Conservation (phyloP, 177 flowering plant genomes). For the Tripterygium wilfordii region DNA sequence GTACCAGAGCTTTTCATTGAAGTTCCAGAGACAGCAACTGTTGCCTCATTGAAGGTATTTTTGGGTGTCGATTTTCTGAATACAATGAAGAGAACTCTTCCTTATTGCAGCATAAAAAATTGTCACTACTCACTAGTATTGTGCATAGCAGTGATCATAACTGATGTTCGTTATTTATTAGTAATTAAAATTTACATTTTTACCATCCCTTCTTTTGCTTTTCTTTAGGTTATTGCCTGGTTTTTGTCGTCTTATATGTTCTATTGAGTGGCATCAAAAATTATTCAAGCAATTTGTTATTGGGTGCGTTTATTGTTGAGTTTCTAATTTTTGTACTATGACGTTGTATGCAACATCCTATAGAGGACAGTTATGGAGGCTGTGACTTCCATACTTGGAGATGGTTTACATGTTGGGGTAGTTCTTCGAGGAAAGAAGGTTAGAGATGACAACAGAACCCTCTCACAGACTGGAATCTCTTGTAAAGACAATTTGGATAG, state of each 20-base stretch:
- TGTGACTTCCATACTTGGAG: slow-evolving; percentile 63
- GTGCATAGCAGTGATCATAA: no score
- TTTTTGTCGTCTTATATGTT: no score
- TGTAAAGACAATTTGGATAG: slow-evolving; percentile 40
- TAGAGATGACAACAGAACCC: slow-evolving; percentile 72
- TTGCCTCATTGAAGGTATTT: slow-evolving; percentile 80
- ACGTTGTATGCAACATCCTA: background rate
- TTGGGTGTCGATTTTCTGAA: background rate
- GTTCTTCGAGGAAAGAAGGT: slow-evolving; percentile 69
- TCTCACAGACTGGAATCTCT: slow-evolving; percentile 67
- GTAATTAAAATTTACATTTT: no score
- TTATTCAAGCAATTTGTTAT: background rate
- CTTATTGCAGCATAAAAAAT: background rate
- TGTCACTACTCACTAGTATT: background rate
- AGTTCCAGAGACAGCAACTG: slow-evolving; percentile 81
- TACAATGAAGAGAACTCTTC: background rate
- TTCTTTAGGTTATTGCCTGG: no score
- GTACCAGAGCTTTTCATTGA: slow-evolving; percentile 82
- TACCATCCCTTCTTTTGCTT: no score
- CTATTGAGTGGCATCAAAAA: no score
- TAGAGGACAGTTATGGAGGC: slow-evolving; percentile 88
- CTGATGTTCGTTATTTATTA: no score
- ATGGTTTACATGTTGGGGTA: slow-evolving; percentile 62
- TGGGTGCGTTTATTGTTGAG: background rate
- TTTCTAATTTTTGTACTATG: background rate